Evolutionary conservation across 177 flowering plant genomes (phyloP).

Genomic region (Tripterygium wilfordii): DNA sequence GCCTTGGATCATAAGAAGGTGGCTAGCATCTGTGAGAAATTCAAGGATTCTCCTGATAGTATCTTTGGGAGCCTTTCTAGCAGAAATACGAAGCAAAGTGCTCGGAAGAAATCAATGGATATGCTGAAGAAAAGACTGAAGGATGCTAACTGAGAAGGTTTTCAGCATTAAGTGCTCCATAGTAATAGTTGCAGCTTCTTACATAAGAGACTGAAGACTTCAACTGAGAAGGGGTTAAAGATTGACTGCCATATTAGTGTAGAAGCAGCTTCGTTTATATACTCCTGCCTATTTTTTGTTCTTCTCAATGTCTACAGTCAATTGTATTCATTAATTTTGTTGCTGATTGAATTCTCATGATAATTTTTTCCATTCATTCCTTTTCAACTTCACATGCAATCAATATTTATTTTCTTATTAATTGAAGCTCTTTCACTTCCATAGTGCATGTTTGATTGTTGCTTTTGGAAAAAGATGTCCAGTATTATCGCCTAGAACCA

Average conservation of each 20-base stretch:
- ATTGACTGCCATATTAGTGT: too few species aligned
- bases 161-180: too few species aligned
- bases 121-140: constrained; percentile 64
- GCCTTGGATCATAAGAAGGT: constrained; percentile 78
- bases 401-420: too few species aligned
- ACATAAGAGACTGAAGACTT: too few species aligned
- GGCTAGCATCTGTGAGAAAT: constrained; percentile 70
- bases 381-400: not conserved
- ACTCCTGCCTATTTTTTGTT: not conserved
- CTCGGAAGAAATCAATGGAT: constrained; percentile 87
- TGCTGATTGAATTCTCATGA: not conserved
- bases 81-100: constrained; percentile 65
- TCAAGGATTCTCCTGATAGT: constrained; percentile 76
- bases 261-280: too few species aligned
- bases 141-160: constrained; percentile 62
- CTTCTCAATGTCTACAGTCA: not conserved
- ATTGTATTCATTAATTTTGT: not conserved
- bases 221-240: too few species aligned
- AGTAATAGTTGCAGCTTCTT: not conserved
- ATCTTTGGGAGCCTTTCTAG: constrained; percentile 78
- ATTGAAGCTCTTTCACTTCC: not conserved
- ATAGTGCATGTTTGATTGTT: not conserved
- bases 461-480: too few species aligned
- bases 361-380: not conserved
- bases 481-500: too few species aligned